These are phyloP conservation scores for Endotrypanum monterogeii DNA, from an alignment of 208 protist genomes.

Conservation along the genomic window DNA sequence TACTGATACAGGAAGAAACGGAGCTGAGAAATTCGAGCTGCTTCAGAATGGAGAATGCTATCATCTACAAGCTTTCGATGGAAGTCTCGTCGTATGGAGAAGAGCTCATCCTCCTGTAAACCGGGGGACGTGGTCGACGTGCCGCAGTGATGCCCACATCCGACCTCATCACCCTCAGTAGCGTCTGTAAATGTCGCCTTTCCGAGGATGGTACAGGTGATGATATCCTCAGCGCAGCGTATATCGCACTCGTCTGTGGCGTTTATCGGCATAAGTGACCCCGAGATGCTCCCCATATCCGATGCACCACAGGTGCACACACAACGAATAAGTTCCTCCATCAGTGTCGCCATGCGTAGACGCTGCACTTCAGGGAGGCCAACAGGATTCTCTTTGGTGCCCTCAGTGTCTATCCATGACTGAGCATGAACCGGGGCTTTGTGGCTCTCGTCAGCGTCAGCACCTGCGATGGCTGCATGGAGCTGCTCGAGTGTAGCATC, in stretches of 20 bases:
- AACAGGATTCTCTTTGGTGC: background rate
- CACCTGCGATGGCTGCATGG: background rate
- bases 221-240: background rate
- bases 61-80: slow-evolving; percentile 13
- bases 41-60: slow-evolving; percentile 11
- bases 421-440: background rate
- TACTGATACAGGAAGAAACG: slow-evolving; percentile 25
- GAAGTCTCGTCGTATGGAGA: background rate
- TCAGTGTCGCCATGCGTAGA: background rate
- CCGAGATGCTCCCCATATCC: background rate
- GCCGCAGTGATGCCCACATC: background rate
- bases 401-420: background rate
- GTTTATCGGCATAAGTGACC: too few species aligned
- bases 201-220: slow-evolving; percentile 2
- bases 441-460: background rate
- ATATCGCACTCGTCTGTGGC: background rate
- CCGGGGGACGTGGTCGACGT: background rate
- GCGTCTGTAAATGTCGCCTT: background rate
- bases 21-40: slow-evolving; percentile 19
- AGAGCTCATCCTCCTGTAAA: background rate
- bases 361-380: slow-evolving; percentile 8
- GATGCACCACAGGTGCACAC: background rate
- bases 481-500: background rate
- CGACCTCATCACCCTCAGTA: background rate
- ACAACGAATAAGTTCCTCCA: slow-evolving; percentile 2